Conservation (phyloP, 129 eudicot species). For the Rutidosis leptorrhynchoides region DNA sequence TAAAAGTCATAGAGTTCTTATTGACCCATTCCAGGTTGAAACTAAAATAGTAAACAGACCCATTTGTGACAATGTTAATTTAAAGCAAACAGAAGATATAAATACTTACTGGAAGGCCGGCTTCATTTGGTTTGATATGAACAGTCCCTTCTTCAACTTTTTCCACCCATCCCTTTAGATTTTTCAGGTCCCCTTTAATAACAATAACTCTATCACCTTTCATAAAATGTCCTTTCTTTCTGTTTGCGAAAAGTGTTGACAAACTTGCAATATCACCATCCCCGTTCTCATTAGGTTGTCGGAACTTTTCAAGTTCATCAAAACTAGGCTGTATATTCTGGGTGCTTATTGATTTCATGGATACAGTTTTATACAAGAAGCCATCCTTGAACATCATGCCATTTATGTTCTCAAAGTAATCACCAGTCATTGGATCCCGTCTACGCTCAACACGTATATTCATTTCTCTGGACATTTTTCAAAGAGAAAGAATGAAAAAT, state of each 20-base stretch:
- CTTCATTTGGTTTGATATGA: slow-evolving; percentile 74
- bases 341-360: slow-evolving; percentile 80
- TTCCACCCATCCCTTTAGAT: slow-evolving; percentile 82
- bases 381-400: slow-evolving; percentile 96
- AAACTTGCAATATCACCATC: slow-evolving; percentile 76
- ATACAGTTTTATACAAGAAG: slow-evolving; percentile 71
- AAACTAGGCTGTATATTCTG: slow-evolving; percentile 81
- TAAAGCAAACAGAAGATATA: background rate
- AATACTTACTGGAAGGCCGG: slow-evolving; percentile 67
- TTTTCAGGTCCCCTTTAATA: slow-evolving; percentile 84
- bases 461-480: slow-evolving; percentile 52
- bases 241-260: slow-evolving; percentile 75
- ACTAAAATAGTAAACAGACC: background rate
- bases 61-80: background rate
- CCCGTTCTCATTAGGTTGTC: slow-evolving; percentile 72
- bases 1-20: background rate
- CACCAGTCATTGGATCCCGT: slow-evolving; percentile 77
- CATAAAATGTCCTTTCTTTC: slow-evolving; percentile 95
- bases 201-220: slow-evolving; percentile 86
- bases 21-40: background rate
- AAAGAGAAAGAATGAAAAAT: background rate
- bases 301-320: slow-evolving; percentile 92
- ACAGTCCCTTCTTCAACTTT: slow-evolving; percentile 95
- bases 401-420: slow-evolving; percentile 68
- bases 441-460: slow-evolving; percentile 87